Base-by-base conservation (phyloP, 192 early-diverging fungal genomes). In the Linnemannia exigua region DNA sequence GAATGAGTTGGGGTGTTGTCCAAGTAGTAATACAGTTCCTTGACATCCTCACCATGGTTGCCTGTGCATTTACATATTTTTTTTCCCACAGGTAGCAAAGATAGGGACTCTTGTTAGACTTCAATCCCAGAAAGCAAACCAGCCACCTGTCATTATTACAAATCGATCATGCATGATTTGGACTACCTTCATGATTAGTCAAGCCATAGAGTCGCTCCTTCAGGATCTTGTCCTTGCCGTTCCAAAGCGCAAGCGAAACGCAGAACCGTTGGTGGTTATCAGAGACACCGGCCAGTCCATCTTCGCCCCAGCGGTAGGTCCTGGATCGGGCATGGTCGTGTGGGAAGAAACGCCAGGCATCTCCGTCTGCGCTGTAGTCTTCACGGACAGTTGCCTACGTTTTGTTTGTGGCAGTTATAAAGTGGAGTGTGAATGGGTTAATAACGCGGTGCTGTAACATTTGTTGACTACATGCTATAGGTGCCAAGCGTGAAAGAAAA, bases 11-110 rank as follows among this genome's bases (percentile, higher is more conserved):
- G 84, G 1, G 79, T 80, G 71, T 69, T 86, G 7, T 86, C 84
- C 31, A 86, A 74, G 72, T 86, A 86, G 58, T 86, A 86, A 46
- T 86, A 86, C 16, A 86, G 66, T n/a, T 86, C 84, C 35, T 86
- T 86, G 78, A 86, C 84, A 69, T 86, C 84, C 63, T 86, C 84
- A 8, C 84, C 84, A 63, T 86, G 84, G 51, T 86, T 84, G 63
- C 82, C 82, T 83, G 66, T 67, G 33, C 31, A 54, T 9, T 15
- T 51, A 20, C 52, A 6, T 1, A 9, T 5, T 28, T 58, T n/a
- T 25, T 25, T 58, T 25, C 28, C 58, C 58, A 63, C 58, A 63
- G 31, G 1, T 1, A 1, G 28, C 12, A 31, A 31, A 63, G 28
- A 63, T 31, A 31, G 58, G 58, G 28, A 63, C 58, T 63, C n/a